Percentiles rank a stretch among this genome's conserved stretches.
These are phyloP conservation scores for Endothia cerciana DNA, from an alignment of 2,329 filamentous ascomycete genomes.

Conservation along the genomic window DNA sequence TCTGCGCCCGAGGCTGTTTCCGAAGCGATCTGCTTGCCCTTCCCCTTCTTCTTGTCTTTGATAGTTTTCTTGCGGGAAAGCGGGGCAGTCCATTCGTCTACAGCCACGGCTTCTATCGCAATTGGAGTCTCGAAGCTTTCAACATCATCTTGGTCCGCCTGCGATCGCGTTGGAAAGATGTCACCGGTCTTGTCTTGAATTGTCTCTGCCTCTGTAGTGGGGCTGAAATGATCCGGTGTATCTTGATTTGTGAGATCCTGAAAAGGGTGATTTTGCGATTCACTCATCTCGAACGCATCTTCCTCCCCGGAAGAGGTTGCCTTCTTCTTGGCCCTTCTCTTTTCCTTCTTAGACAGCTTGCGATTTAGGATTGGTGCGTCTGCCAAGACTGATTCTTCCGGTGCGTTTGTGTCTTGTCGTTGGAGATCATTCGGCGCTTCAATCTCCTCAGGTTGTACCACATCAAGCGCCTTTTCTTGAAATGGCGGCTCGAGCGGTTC, in stretches of 20 bases:
- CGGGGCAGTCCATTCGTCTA: conserved; percentile 30
- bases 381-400: background rate
- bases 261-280: conserved; percentile 22
- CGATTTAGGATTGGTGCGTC: conserved; percentile 21
- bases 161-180: background rate
- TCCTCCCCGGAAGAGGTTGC: conserved; percentile 30
- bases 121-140: conserved; percentile 32
- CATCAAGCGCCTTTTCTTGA: background rate
- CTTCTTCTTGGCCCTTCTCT: conserved; percentile 37
- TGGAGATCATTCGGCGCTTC: background rate
- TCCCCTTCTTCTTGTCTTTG: conserved; percentile 44
- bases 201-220: background rate
- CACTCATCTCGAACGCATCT: conserved; percentile 19
- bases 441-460: background rate
- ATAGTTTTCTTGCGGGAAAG: conserved; percentile 40
- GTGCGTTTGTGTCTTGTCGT: background rate
- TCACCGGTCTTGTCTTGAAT: background rate
- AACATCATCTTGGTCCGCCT: conserved; percentile 27
- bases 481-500: background rate
- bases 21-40: conserved; percentile 35
- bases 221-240: conserved; percentile 1
- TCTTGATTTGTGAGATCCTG: conserved; percentile 17
- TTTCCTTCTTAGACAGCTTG: conserved; percentile 31
- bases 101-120: conserved; percentile 22
- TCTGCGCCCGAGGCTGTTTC: conserved; percentile 26